phyloP scores from a whole-genome alignment of 495 filamentous ascomycete species.

The Podospora conica region DNA sequence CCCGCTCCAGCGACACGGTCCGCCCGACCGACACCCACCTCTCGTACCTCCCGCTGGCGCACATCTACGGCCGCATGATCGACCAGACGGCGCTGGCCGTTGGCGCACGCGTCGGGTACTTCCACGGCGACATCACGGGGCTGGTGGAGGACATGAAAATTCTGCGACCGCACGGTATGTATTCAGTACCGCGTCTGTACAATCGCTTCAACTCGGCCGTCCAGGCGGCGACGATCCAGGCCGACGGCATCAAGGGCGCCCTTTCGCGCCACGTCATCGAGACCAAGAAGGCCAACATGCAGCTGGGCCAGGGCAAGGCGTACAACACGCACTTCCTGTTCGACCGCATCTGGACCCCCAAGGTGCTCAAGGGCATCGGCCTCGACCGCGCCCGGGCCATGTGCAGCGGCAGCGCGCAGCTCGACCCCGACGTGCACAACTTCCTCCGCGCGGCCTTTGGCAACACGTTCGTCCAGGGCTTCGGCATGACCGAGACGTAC shows the following conservation, averaged over 20 bases:
- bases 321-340: constrained; percentile 80
- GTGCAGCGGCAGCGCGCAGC: constrained; percentile 84
- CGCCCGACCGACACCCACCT: constrained; percentile 52
- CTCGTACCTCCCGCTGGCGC: constrained; percentile 90
- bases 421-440: constrained; percentile 79
- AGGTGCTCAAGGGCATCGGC: constrained; percentile 75
- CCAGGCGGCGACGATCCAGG: constrained; percentile 67
- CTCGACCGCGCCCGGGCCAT: constrained; percentile 66
- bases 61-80: constrained; percentile 81
- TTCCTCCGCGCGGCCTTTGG: constrained; percentile 82
- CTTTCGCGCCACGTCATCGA: constrained; percentile 73
- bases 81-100: constrained; percentile 71
- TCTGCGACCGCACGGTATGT: constrained; percentile 74
- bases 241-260: constrained; percentile 73
- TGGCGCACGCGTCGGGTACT: constrained; percentile 81
- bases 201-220: constrained; percentile 85
- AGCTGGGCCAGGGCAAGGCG: constrained; percentile 59
- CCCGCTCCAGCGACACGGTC: constrained; percentile 47
- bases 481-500: constrained; percentile 94
- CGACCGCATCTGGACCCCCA: constrained; percentile 89
- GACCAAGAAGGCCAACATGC: constrained; percentile 73
- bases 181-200: constrained; percentile 86
- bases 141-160: constrained; percentile 89
- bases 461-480: constrained; percentile 80
- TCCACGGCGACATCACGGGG: constrained; percentile 84